Conservation (phyloP, 2,329 filamentous ascomycete species). For the Coniochaeta sp. region DNA sequence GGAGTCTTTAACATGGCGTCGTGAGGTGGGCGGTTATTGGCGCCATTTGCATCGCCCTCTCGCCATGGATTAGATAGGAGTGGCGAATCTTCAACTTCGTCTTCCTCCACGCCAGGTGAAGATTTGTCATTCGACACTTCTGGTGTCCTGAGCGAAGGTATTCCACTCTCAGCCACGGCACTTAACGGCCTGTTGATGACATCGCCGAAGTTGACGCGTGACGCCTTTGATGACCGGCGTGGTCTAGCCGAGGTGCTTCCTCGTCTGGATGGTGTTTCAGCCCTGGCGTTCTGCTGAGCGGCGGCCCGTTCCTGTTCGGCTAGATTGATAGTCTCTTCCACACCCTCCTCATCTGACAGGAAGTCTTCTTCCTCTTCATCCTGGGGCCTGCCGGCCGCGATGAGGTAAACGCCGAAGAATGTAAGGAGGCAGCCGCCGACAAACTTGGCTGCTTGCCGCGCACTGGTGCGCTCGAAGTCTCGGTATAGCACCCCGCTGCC, state of each 20-base stretch:
- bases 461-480: constrained; percentile 81
- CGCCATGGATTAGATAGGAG: constrained; percentile 38
- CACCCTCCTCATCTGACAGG: constrained; percentile 48
- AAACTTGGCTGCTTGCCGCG: constrained; percentile 73
- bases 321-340: constrained; percentile 58
- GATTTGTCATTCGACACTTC: constrained; percentile 23
- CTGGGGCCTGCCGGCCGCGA: constrained; percentile 72
- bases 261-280: constrained; percentile 21
- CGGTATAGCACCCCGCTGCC: constrained; percentile 90
- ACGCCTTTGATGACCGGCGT: constrained; percentile 41
- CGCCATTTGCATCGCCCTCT: constrained; percentile 11
- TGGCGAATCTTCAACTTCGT: constrained; percentile 20
- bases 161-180: constrained; percentile 26
- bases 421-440: constrained; percentile 85
- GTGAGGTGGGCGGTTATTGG: constrained; percentile 4
- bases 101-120: constrained; percentile 3
- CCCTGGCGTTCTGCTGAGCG: constrained; percentile 28
- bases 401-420: constrained; percentile 94
- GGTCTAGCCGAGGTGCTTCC: constrained; percentile 23
- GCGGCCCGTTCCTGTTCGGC: constrained; percentile 39
- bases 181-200: constrained; percentile 27
- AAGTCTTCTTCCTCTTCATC: constrained; percentile 51
- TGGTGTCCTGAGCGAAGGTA: constrained; percentile 27
- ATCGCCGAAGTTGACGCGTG: constrained; percentile 37
- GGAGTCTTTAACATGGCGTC: constrained; percentile 9